Evolutionary conservation across 2,329 filamentous ascomycete species (phyloP).

Genomic region (Colletotrichum limetticola): DNA sequence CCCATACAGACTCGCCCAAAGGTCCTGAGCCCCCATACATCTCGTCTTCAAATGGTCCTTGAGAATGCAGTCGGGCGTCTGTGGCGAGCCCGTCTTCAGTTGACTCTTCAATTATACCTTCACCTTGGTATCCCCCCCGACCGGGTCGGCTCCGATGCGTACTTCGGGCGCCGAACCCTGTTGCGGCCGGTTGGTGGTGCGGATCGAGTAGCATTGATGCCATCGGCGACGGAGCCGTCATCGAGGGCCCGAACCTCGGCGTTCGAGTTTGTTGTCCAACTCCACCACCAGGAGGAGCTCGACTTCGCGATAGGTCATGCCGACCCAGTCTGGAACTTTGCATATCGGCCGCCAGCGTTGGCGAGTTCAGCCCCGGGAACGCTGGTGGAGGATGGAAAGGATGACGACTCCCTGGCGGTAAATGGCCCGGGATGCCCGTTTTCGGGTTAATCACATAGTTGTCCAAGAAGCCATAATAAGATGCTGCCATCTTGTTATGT

Average conservation of each 20-base stretch:
- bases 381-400: constrained; percentile 80
- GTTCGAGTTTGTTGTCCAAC: constrained; percentile 49
- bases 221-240: constrained; percentile 72
- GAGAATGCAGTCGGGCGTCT: constrained; percentile 55
- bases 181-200: constrained; percentile 74
- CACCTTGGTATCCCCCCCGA: constrained; percentile 58
- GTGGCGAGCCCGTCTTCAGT: constrained; percentile 56
- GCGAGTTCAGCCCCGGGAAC: constrained; percentile 77
- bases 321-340: constrained; percentile 60
- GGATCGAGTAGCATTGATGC: constrained; percentile 80
- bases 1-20: constrained; percentile 70
- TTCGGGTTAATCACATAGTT: constrained; percentile 85
- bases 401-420: constrained; percentile 63
- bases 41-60: constrained; percentile 68
- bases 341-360: constrained; percentile 66
- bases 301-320: constrained; percentile 56
- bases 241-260: constrained; percentile 55
- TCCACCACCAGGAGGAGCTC: constrained; percentile 47
- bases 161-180: constrained; percentile 56
- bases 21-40: constrained; percentile 62
- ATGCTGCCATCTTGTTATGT: constrained; percentile 98
- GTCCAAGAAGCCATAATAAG: constrained; percentile 93
- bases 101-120: constrained; percentile 67
- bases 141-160: constrained; percentile 57
- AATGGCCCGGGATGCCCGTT: constrained; percentile 70